Conservation (phyloP, 371 early-diverging fungal genomes). For the Mucor sp. region DNA sequence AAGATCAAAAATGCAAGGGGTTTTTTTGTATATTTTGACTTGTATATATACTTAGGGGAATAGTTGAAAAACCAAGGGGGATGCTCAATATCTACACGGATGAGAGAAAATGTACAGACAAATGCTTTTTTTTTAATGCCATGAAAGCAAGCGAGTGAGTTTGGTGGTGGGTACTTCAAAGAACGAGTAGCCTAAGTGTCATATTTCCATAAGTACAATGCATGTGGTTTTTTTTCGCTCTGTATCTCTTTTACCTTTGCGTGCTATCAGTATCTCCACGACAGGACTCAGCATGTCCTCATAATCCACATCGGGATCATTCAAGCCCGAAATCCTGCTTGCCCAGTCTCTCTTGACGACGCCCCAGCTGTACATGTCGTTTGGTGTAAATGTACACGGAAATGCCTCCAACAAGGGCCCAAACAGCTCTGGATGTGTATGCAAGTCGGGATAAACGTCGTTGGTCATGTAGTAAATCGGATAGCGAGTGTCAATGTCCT, state of each 20-base stretch:
- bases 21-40: neutral
- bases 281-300: conserved; percentile 19
- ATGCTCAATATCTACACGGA: neutral
- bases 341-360: conserved; percentile 18
- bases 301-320: conserved; percentile 17
- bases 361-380: conserved; percentile 23
- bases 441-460: conserved; percentile 14
- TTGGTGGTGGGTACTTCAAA: conserved; percentile 30
- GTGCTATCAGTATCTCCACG: conserved; percentile 30
- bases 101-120: neutral
- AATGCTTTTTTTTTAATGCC: conserved; percentile 11
- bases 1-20: conserved; percentile 22
- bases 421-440: conserved; percentile 15
- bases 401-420: conserved; percentile 18
- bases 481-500: conserved; percentile 16
- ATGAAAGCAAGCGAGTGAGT: conserved; percentile 19
- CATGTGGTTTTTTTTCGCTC: too few species aligned
- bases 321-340: neutral
- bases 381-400: conserved; percentile 34
- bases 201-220: neutral
- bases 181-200: conserved; percentile 26
- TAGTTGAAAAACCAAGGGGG: conserved; percentile 12
- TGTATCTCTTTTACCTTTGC: conserved; percentile 36
- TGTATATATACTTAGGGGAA: neutral
- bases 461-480: conserved; percentile 28